Evolutionary conservation across 148 eudicot genomes (phyloP), one percentile per base, ranked within the genome.

Genomic region (Linanthus parryae): DNA sequence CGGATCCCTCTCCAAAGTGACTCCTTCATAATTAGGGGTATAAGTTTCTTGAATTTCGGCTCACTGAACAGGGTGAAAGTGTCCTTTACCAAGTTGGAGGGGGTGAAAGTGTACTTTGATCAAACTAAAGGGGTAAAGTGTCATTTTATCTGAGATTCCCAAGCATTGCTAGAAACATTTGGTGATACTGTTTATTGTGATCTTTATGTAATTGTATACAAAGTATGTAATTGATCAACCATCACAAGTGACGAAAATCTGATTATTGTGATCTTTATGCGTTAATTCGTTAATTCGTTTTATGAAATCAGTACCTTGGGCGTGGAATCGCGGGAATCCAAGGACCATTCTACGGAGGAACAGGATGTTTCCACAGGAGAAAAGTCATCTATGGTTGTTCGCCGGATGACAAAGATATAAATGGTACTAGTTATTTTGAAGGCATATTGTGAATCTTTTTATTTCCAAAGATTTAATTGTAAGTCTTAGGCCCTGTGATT

Each of bases 71-170:
- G n/a, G n/a, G n/a, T n/a, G n/a, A n/a, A n/a, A n/a, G n/a, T n/a
- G n/a, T n/a, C n/a, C n/a, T n/a, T n/a, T n/a, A n/a, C n/a, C n/a
- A n/a, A n/a, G n/a, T n/a, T n/a, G n/a, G n/a, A n/a, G n/a, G n/a
- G n/a, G n/a, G n/a, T 73, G 43, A 73, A 68, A 29, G 66, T 73
- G 4, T 70, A 73, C 16, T 73, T 70, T 28, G 73, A 73, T 55
- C 1, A 68, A 68, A 18, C n/a, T n/a, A n/a, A n/a, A n/a, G n/a
- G n/a, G n/a, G n/a, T n/a, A n/a, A n/a, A n/a, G n/a, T n/a, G n/a
- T n/a, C n/a, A n/a, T n/a, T n/a, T n/a, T n/a, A n/a, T n/a, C n/a
- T n/a, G n/a, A n/a, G n/a, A n/a, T n/a, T n/a, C n/a, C n/a, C n/a
- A n/a, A n/a, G n/a, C n/a, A n/a, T n/a, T n/a, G n/a, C n/a, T n/a